A percentile compares a stretch with the other conserved stretches of the same genome.
phyloP scores from a whole-genome alignment of 2,329 filamentous ascomycete genomes.

The Cercospora sp. region DNA sequence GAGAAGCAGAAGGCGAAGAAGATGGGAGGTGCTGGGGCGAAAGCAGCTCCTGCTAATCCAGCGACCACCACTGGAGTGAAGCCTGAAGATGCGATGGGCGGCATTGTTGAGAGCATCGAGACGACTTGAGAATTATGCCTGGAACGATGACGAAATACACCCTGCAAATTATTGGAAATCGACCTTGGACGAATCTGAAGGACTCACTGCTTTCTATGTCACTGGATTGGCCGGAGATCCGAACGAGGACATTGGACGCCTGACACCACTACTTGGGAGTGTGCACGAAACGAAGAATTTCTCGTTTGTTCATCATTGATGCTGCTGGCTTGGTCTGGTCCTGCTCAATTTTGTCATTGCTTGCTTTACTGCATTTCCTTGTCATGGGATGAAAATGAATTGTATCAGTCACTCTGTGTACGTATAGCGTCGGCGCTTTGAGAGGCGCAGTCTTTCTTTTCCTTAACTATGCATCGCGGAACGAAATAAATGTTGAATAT shows the following conservation, averaged over 20 bases:
- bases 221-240: no score
- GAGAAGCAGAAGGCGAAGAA: slow-evolving; percentile 47
- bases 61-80: background rate
- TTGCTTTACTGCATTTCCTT: background rate
- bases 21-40: slow-evolving; percentile 8
- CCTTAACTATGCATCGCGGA: background rate
- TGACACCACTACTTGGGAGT: no score
- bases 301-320: no score
- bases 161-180: no score
- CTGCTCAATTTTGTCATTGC: background rate
- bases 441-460: background rate
- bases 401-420: background rate
- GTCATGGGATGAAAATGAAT: background rate
- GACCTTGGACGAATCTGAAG: no score
- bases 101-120: background rate
- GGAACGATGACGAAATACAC: no score
- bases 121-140: no score
- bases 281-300: no score
- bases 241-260: no score
- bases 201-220: no score
- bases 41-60: background rate
- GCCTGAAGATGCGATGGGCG: background rate
- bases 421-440: background rate
- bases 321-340: background rate
- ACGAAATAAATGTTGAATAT: background rate